phyloP scores from a whole-genome alignment of 2,329 filamentous ascomycete genomes.

The Ophiostoma pallidulum region DNA sequence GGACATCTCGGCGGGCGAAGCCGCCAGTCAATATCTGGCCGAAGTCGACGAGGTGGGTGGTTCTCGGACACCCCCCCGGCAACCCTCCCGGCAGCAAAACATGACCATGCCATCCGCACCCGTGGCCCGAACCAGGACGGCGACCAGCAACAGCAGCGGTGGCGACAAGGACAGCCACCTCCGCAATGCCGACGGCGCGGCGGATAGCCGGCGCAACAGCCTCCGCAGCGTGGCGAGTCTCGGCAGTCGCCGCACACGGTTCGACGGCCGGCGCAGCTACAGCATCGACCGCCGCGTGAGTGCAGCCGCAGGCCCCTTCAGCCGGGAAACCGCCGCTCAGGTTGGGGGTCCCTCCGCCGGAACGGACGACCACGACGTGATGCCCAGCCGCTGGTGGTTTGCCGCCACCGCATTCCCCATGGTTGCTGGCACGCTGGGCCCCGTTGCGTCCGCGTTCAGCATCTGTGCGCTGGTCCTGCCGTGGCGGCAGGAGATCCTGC shows the following conservation, averaged over 20 bases:
- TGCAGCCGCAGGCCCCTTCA: background rate
- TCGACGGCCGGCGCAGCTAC: constrained; percentile 1
- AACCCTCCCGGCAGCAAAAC: background rate
- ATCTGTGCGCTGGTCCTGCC: constrained; percentile 75
- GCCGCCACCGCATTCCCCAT: constrained; percentile 61
- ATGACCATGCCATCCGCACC: background rate
- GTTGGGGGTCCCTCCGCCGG: no score
- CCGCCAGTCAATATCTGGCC: background rate
- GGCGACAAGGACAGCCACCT: background rate
- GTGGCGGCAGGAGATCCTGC: constrained; percentile 56
- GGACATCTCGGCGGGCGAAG: constrained; percentile 3
- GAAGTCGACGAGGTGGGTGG: background rate
- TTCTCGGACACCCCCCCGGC: background rate
- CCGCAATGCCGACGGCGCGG: background rate
- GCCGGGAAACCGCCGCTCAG: no score
- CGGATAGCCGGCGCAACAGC: background rate
- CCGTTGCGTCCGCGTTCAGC: constrained; percentile 78
- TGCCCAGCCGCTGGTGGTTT: constrained; percentile 51
- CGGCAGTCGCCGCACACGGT: no score
- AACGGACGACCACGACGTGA: background rate
- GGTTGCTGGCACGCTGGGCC: constrained; percentile 73
- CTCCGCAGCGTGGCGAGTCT: background rate
- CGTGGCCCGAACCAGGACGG: background rate
- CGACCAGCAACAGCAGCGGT: background rate
- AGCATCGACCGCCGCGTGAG: background rate